Evolutionary conservation across 139 green algal genomes (phyloP), one percentile per base, ranked within the genome.

Genomic region (Closterium sp.): DNA sequence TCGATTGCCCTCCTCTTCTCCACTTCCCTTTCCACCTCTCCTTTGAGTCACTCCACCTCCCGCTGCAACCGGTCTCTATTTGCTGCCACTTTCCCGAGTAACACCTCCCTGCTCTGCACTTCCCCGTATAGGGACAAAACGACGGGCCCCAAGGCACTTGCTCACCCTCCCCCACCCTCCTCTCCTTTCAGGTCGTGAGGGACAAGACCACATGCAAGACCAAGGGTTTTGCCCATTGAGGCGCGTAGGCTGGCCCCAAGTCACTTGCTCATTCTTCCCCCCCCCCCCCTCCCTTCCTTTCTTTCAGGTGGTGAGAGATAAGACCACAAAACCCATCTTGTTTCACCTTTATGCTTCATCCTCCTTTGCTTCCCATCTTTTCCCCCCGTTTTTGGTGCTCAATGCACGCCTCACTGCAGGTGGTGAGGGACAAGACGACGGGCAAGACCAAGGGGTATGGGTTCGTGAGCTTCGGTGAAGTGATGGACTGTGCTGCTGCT

Each of bases 381-480:
- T 32, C 84, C 84, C 84, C 29, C 5, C 4, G 1, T 1, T 70
- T 70, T 22, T 38, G 2, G 32, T 38, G 32, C 32, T 2, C 32
- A 38, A 38, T 3, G 32, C 32, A 38, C 32, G 32, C 32, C 32
- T 3, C 45, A 84, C 88, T 11, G 88, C 94, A 97, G 95, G 95
- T 99, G 9, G 96, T 99, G 22, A 95, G 95, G 4, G 96, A 98
- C 93, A 96, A 96, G 87, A 93, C 91, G 32, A 97, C 95, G 27
- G 96, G 96, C 91, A 98, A 98, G 94, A 97, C 89, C 91, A 98
- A 97, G 92, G 98, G 98, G 70, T 99, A 96, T 92, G 98, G 98
- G 45, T 99, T 99, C 95, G 98, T 99, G 50, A 97, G 95, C 31
- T 97, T 99, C 13, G 73, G 94, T 30, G 97, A 99, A 91, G 88